These are phyloP conservation scores for Trichoderma orchidacearum DNA, from an alignment of 495 filamentous ascomycete genomes.

Conservation along the genomic window DNA sequence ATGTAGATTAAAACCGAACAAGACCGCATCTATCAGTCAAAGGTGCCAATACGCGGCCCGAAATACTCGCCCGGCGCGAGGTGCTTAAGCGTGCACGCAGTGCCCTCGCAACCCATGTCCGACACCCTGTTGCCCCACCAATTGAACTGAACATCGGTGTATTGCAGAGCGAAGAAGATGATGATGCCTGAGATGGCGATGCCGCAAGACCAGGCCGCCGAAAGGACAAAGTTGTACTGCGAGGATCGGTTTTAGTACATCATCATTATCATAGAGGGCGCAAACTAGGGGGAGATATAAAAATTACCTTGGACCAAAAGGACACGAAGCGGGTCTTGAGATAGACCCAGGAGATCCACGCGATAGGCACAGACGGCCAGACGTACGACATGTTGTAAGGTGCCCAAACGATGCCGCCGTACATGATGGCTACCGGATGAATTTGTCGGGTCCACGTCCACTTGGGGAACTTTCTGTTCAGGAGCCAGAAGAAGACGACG, in stretches of 20 bases:
- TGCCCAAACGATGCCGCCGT: slow-evolving; percentile 16
- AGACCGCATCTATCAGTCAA: neutral
- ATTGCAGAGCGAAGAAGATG: slow-evolving; percentile 24
- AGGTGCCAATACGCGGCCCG: slow-evolving; percentile 20
- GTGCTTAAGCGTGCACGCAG: slow-evolving; percentile 11
- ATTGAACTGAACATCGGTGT: slow-evolving; percentile 9
- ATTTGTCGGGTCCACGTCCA: slow-evolving; percentile 17
- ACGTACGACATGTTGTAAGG: slow-evolving; percentile 22
- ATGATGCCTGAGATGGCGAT: slow-evolving; percentile 21
- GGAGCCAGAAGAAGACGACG: slow-evolving; percentile 12
- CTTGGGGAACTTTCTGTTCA: slow-evolving; percentile 10
- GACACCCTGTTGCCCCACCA: slow-evolving; percentile 25
- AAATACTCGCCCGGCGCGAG: slow-evolving; percentile 19
- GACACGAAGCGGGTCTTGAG: slow-evolving; percentile 11
- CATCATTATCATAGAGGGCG: neutral
- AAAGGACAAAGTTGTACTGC: slow-evolving; percentile 21
- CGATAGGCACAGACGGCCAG: slow-evolving; percentile 18
- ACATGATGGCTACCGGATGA: slow-evolving; percentile 20
- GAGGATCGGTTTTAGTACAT: neutral
- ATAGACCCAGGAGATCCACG: slow-evolving; percentile 20
- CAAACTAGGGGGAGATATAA: neutral
- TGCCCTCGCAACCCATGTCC: slow-evolving; percentile 17
- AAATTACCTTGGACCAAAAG: slow-evolving; percentile 22
- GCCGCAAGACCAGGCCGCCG: slow-evolving; percentile 18
- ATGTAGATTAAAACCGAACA: too few relatives aligned